Percentiles rank a stretch among this genome's conserved stretches.
Evolutionary conservation across 78 protist genomes (phyloP).

Genomic region (Chrysochromulina tobinii): DNA sequence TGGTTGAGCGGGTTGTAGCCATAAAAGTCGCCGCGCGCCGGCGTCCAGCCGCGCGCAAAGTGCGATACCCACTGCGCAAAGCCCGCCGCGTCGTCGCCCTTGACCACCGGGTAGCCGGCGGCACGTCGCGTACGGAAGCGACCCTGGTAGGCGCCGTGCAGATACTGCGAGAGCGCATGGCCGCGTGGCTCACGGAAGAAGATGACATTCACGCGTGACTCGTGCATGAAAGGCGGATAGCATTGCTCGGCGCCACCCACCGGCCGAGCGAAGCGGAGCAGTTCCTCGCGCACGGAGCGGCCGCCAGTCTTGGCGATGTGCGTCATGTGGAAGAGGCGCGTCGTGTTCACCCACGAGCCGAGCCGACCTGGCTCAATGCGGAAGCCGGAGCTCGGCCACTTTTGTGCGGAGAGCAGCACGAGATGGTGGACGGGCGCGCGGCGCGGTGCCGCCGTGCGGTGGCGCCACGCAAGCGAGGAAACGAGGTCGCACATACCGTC

Average conservation of each 20-base stretch:
- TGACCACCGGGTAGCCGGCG: too few relatives aligned
- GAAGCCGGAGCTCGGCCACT: too few relatives aligned
- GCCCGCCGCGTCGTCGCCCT: too few relatives aligned
- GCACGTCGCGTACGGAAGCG: too few relatives aligned
- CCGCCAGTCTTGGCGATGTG: slow-evolving; percentile 4
- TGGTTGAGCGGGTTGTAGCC: background rate
- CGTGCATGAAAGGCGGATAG: background rate
- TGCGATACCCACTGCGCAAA: background rate
- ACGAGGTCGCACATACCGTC: too few relatives aligned
- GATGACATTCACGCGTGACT: background rate
- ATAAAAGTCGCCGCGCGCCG: background rate
- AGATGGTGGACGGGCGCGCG: too few relatives aligned
- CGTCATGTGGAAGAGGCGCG: background rate
- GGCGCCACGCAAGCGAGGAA: too few relatives aligned
- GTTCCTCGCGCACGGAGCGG: background rate
- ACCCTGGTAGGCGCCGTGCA: background rate
- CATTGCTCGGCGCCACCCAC: slow-evolving; percentile 3
- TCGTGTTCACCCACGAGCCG: background rate
- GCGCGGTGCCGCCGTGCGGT: too few relatives aligned
- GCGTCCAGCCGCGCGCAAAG: background rate
- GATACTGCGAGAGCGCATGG: background rate
- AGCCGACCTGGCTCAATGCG: background rate
- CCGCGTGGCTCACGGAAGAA: background rate
- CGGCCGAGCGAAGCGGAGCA: background rate
- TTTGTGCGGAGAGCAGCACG: too few relatives aligned